phyloP scores from a whole-genome alignment of 1,284 basidiomycete species.

The Puccinia hordei region DNA sequence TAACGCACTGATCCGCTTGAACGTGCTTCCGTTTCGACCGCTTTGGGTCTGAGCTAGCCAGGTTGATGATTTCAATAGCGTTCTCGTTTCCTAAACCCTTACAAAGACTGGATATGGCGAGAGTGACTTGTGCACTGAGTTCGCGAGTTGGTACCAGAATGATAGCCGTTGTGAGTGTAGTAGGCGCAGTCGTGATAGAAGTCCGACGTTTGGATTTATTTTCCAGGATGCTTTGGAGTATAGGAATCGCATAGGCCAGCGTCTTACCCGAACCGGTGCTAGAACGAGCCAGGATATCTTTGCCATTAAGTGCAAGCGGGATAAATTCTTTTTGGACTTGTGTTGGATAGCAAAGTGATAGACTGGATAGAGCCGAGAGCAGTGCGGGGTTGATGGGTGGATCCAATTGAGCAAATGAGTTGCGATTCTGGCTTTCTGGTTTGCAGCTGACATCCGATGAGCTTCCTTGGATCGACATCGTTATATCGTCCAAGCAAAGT shows the following conservation, averaged over 20 bases:
- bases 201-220: conserved; percentile 73
- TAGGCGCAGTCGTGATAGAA: conserved; percentile 68
- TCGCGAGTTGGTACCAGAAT: conserved; percentile 93
- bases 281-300: conserved; percentile 89
- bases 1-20: conserved; percentile 63
- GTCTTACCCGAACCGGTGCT: conserved; percentile 94
- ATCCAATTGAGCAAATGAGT: conserved; percentile 36
- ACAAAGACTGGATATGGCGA: conserved; percentile 70
- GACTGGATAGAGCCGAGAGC: conserved; percentile 30
- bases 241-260: conserved; percentile 88
- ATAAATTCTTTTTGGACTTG: conserved; percentile 62
- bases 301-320: conserved; percentile 81
- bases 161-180: conserved; percentile 85
- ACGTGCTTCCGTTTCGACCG: conserved; percentile 54
- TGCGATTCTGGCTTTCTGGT: conserved; percentile 9
- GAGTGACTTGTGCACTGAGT: conserved; percentile 84
- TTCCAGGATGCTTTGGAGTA: conserved; percentile 91
- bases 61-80: conserved; percentile 72
- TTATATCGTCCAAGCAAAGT: background rate
- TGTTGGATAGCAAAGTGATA: conserved; percentile 50
- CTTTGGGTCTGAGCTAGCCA: conserved; percentile 64
- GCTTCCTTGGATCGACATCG: conserved; percentile 32
- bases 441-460: conserved; percentile 7
- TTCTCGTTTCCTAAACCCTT: conserved; percentile 72
- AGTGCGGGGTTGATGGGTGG: conserved; percentile 39